Evolutionary conservation across 192 early-diverging fungal species (phyloP), one percentile per base, ranked within the genome.

Genomic region (Coemansia sp.): DNA sequence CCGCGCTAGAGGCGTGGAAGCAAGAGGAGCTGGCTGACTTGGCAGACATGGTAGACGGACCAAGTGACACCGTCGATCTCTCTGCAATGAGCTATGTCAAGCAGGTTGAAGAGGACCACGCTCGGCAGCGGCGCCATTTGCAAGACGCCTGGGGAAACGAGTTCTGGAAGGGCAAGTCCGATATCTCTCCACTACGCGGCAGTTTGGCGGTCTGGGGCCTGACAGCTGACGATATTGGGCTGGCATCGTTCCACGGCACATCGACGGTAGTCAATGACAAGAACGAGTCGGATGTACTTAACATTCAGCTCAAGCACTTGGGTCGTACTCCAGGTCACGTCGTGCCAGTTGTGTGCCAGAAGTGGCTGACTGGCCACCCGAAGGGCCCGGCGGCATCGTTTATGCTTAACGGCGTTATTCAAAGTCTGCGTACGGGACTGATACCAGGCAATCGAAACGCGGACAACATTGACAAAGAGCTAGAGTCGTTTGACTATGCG

Each of bases 241-340:
- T 95, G 52, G 93, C 93, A 6, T 97, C 94, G 31, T 97, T 97
- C 93, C 96, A 97, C 84, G 96, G 96, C 64, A 97, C 96, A 20
- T 91, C 91, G 36, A 98, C 96, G 66, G 90, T 91, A 79, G 94
- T 93, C 52, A 97, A 97, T 78, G 96, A 97, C 81, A 91, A 93
- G 88, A 97, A 96, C 85, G 94, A 96, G 78, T 97, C 95, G 8
- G 89, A 90, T 15, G 93, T 93, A 2, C 62, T 94, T 52, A 93
- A 96, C 86, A 86, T 90, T 69, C 94, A 97, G 84, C 77, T 97
- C 68, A 84, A 79, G 44, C 94, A 97, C 73, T 87, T 97, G 41
- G 94, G 96, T 24, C 89, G 95, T 62, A 88, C 90, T 55, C 89
- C 87, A 64, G 96, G 96, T 67, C 94, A 97, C 63, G 88, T 89